Base-by-base conservation (phyloP, 352 stramenopile species). In the Phytophthora fragariaefolia region DNA sequence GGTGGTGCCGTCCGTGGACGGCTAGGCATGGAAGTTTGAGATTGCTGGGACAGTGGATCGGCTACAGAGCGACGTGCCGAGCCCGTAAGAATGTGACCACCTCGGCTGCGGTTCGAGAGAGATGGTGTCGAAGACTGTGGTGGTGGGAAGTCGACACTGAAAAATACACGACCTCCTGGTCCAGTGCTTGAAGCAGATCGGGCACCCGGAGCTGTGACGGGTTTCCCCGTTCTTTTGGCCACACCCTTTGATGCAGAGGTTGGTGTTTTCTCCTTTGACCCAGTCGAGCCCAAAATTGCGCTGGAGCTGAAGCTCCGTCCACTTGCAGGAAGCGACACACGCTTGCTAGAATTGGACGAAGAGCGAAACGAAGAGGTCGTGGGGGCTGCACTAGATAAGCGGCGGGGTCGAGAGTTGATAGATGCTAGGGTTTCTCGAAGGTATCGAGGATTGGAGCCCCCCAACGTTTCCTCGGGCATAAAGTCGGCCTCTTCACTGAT, bases 351-450 rank as follows among this genome's bases (percentile, higher is more conserved):
- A 40, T 57, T 70, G 18, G 68, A 60, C 6, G 71, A 58, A 6
- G 71, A 65, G n/a, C 64, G 70, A 36, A 40, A 63, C 20, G 60
- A 53, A 10, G 48, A 30, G 23, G 13, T 20, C n/a, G 49, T 36
- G 17, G 42, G 40, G 5, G 40, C 24, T 8, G 53, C 43, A 17
- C 27, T 65, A 18, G 60, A 72, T 28, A 67, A 3, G 48, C 69
- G 62, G 24, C 77, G 71, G 2, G 71, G 81, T 2, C 77, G 71
- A 10, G 79, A 74, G 42, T 87, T 90, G 59, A 80, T 85, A 6
- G 77, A 88, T 15, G 78, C 70, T 26, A 86, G 67, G 15, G 74
- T 89, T 27, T 87, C 49, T 22, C 81, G 78, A 46, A 84, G 70
- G 34, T 90, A 89, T 22, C 80, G 65, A 23, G 78, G 76, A 36